Percentiles rank a stretch among this genome's conserved stretches.
Evolutionary conservation across 192 early-diverging fungal species (phyloP).

Genomic region (Chytriomyces hyalinus): DNA sequence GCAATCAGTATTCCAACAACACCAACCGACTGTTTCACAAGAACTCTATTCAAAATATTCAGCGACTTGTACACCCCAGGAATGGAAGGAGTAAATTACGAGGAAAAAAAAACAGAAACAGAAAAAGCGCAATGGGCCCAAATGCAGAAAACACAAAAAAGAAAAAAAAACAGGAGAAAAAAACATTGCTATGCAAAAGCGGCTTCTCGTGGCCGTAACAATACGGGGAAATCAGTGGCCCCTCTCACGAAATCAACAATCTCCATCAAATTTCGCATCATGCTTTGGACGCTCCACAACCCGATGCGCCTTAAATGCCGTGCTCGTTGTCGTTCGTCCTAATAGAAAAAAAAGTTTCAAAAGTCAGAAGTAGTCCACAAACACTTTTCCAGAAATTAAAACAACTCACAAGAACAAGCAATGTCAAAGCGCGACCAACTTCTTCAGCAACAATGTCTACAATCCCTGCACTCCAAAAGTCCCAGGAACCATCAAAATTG

Average conservation of each 20-base stretch:
- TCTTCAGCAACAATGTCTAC: slow-evolving; percentile 77
- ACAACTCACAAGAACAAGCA: slow-evolving; percentile 60
- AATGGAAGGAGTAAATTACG: too few species aligned
- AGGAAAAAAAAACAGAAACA: too few species aligned
- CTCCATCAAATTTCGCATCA: slow-evolving; percentile 72
- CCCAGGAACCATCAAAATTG: slow-evolving; percentile 95
- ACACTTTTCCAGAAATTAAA: slow-evolving; percentile 3
- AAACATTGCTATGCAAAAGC: background rate
- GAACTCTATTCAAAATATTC: too few species aligned
- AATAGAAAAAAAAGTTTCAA: slow-evolving; percentile 52
- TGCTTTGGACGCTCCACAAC: slow-evolving; percentile 82
- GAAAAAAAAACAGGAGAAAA: background rate
- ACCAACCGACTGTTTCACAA: too few species aligned
- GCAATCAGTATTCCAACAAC: too few species aligned
- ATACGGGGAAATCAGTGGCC: background rate
- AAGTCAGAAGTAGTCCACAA: slow-evolving; percentile 71
- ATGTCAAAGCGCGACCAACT: slow-evolving; percentile 80
- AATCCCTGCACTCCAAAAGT: slow-evolving; percentile 80
- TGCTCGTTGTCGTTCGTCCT: slow-evolving; percentile 80
- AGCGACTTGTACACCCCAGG: too few species aligned
- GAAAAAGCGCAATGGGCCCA: background rate
- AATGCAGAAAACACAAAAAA: slow-evolving; percentile 1
- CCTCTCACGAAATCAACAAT: slow-evolving; percentile 77
- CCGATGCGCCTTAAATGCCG: slow-evolving; percentile 85
- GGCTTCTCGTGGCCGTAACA: background rate